A percentile compares a stretch with the other conserved stretches of the same genome.
Conservation (phyloP, 2,329 filamentous ascomycete genomes). For the Laburnicola sp. region DNA sequence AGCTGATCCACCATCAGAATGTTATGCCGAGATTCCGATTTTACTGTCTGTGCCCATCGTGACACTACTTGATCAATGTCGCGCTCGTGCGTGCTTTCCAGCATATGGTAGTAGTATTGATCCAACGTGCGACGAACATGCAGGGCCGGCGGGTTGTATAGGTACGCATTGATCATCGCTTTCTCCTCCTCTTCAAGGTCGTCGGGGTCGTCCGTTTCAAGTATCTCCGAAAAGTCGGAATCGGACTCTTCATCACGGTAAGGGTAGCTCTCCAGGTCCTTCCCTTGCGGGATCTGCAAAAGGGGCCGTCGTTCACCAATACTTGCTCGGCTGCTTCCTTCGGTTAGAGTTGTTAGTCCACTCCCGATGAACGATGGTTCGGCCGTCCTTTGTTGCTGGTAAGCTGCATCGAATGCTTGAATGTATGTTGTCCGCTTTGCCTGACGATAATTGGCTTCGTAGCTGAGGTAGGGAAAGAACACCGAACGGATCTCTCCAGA, state of each 20-base stretch:
- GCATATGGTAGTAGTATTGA: constrained; percentile 20
- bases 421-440: constrained; percentile 1
- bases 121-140: constrained; percentile 17
- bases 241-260: constrained; percentile 4
- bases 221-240: constrained; percentile 4
- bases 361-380: not conserved
- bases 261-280: constrained; percentile 2
- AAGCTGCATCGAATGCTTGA: not conserved
- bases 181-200: constrained; percentile 18
- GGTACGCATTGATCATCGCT: constrained; percentile 11
- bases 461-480: constrained; percentile 8
- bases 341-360: not conserved
- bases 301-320: not conserved
- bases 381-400: not conserved
- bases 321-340: constrained; percentile 1
- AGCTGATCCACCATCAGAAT: constrained; percentile 17
- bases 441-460: constrained; percentile 8
- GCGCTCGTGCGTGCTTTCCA: constrained; percentile 11
- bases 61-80: constrained; percentile 17
- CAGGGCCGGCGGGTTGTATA: constrained; percentile 14
- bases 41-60: constrained; percentile 8
- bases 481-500: not conserved
- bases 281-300: constrained; percentile 1
- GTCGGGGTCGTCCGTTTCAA: not conserved
- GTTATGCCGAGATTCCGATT: constrained; percentile 5